Evolutionary conservation across 2,329 filamentous ascomycete species (phyloP).

Genomic region (Paecilomyces sp.): DNA sequence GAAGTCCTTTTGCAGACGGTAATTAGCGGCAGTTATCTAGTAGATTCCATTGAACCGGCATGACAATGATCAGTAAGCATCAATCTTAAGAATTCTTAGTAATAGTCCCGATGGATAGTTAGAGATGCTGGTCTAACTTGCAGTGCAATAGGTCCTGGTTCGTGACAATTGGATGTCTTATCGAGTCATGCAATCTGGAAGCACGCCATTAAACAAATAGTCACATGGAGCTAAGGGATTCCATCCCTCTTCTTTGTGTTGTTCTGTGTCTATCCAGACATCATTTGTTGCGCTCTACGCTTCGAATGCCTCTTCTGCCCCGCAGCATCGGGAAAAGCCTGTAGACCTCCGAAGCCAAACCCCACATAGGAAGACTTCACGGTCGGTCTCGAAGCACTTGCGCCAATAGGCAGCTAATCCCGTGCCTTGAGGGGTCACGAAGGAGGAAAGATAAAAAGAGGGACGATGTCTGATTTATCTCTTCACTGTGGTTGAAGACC

Average conservation of each 20-base stretch:
- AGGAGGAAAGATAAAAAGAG: conserved; percentile 9
- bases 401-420: conserved; percentile 10
- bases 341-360: neutral
- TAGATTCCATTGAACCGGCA: neutral
- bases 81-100: neutral
- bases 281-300: neutral
- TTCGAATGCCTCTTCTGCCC: neutral
- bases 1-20: neutral
- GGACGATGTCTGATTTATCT: conserved; percentile 2
- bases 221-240: neutral
- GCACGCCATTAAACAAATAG: neutral
- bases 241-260: neutral
- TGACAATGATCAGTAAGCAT: neutral
- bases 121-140: neutral
- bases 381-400: neutral
- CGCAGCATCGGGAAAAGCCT: neutral
- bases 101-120: neutral
- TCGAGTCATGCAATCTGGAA: neutral
- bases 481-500: neutral
- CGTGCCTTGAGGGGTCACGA: conserved; percentile 8
- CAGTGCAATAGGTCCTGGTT: neutral
- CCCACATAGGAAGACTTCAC: conserved; percentile 2
- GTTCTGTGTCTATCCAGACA: neutral
- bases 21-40: neutral
- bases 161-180: neutral